A percentile compares a stretch with the other conserved stretches of the same genome.
Conservation (phyloP, 331 rosid genomes). For the Acacia pycnantha region DNA sequence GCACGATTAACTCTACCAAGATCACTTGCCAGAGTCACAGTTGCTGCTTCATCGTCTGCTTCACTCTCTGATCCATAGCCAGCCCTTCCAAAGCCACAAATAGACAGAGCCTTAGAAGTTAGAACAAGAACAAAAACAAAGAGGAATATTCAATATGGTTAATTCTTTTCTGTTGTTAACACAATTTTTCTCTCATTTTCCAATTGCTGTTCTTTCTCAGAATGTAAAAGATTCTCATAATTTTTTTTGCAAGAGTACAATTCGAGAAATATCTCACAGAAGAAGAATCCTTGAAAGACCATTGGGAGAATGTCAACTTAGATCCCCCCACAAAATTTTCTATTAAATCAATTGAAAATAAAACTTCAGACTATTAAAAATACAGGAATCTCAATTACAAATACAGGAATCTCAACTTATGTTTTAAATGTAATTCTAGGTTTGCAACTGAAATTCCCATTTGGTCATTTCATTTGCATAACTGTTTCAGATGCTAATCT, state of each 20-base stretch:
- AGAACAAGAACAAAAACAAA: neutral
- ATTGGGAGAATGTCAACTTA: too few relatives aligned
- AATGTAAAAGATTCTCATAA: neutral
- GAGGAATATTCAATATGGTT: neutral
- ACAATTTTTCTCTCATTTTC: conserved; percentile 16
- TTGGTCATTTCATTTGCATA: neutral
- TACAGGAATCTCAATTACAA: neutral
- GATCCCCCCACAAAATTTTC: too few relatives aligned
- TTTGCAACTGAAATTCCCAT: neutral
- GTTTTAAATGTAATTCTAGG: too few relatives aligned
- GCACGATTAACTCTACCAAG: conserved; percentile 83
- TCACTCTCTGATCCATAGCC: conserved; percentile 99
- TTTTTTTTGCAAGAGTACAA: neutral
- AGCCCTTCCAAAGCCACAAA: conserved; percentile 55
- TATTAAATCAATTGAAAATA: too few relatives aligned
- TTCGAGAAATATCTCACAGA: neutral
- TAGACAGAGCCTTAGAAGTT: neutral
- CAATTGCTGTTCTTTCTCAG: neutral
- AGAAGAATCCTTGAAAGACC: neutral
- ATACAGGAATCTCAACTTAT: neutral
- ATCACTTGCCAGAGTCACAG: conserved; percentile 69
- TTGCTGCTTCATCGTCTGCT: conserved; percentile 95
- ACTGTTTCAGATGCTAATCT: neutral
- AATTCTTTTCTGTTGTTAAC: neutral
- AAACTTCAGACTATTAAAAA: too few relatives aligned